Evolutionary conservation across 2,329 filamentous ascomycete genomes (phyloP).

Genomic region (Mariannaea sp.): DNA sequence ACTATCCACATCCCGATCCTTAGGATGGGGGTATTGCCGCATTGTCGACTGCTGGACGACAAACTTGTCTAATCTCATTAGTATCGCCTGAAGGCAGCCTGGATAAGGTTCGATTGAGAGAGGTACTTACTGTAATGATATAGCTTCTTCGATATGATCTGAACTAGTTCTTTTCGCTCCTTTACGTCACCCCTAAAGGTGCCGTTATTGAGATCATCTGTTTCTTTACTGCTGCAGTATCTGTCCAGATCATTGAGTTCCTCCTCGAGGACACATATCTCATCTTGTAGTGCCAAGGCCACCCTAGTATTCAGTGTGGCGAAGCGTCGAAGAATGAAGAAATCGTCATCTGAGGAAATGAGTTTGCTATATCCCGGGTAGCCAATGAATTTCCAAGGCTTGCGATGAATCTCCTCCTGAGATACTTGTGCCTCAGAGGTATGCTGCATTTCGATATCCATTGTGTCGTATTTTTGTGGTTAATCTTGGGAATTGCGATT

Average conservation of each 20-base stretch:
- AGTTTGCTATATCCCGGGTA: constrained; percentile 38
- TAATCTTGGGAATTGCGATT: no score
- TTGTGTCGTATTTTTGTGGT: no score
- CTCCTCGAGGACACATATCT: constrained; percentile 39
- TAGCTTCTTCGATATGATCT: constrained; percentile 23
- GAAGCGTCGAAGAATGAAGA: constrained; percentile 43
- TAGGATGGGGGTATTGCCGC: constrained; percentile 21
- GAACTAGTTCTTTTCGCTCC: constrained; percentile 26
- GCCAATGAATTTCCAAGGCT: constrained; percentile 41
- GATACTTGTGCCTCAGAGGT: no score
- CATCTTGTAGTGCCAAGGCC: constrained; percentile 42
- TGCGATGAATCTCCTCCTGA: constrained; percentile 11
- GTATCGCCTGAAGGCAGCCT: background rate
- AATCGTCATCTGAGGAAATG: constrained; percentile 39
- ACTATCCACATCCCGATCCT: constrained; percentile 33
- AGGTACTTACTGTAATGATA: constrained; percentile 37
- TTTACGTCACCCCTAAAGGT: constrained; percentile 33
- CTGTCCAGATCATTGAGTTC: constrained; percentile 37
- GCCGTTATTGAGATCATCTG: constrained; percentile 36
- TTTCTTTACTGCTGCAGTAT: constrained; percentile 23
- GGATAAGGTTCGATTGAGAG: no score
- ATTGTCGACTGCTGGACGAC: constrained; percentile 33
- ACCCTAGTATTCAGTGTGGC: constrained; percentile 38
- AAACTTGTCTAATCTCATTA: constrained; percentile 28
- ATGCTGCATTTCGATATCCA: no score